Base-by-base conservation (phyloP, 2,329 filamentous ascomycete genomes). In the Apiospora koreana region DNA sequence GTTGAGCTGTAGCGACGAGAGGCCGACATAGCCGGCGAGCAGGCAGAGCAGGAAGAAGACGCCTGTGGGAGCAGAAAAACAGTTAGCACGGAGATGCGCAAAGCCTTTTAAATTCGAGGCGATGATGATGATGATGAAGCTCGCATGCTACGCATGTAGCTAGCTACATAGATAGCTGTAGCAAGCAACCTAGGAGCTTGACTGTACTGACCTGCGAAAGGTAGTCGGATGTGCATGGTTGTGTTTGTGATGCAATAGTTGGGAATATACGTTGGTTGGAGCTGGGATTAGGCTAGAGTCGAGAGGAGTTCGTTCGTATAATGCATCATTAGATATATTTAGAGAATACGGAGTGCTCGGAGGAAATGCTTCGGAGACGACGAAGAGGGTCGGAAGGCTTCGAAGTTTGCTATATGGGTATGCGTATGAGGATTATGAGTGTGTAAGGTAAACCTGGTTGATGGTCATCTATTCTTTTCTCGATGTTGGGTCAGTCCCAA, bases 171-270 rank as follows among this genome's bases (percentile, higher is more conserved):
- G 9, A 9, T 25, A 21, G 50, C 28, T 21, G 6, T 31, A 35
- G 28, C 16, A 18, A 35, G 28, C 25, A 6, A 38, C 18, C 16
- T 62, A 14, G 41, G 68, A 54, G 64, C 58, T 68, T 65, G 58
- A 38, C 25, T 70, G 41, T 72, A 84, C 89, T 78, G 85, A 96
- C 95, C 93, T 84, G 94, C 94, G 80, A 97, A 97, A 69, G 93
- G 92, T 77, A 94, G 89, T 79, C 95, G 90, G 84, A 98, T 94
- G 82, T 93, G 93, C 92, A 97, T 96, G 69, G 75, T 76, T 71
- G 68, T 43, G 31, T 45, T 38, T 62, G 18, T 62, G 54, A 62
- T 62, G 54, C 54, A 62, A n/a, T 9, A 38, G 31, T 62, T 38
- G 18, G 54, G 31, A 31, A 31, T 35, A 62, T 62, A 31, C 16